Percentiles rank a stretch among this genome's conserved stretches.
Conservation (phyloP, 192 early-diverging fungal genomes). For the Powellomyces hirtus region DNA sequence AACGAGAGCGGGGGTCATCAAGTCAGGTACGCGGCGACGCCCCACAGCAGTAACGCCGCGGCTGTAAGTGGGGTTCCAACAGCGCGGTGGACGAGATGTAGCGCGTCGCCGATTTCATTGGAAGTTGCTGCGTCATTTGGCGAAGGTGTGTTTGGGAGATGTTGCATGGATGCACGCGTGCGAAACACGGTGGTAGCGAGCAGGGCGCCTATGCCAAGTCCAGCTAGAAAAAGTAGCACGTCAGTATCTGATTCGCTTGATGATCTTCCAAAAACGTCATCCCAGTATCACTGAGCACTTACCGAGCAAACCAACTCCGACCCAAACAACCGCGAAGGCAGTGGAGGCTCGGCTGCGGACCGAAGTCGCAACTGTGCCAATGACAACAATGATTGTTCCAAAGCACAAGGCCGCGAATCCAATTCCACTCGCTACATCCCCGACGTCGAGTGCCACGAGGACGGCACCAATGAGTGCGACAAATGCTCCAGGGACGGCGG, state of each 20-base stretch:
- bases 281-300: no score
- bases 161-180: neutral
- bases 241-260: no score
- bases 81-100: neutral
- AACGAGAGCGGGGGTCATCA: no score
- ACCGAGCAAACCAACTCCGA: neutral
- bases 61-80: neutral
- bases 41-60: no score
- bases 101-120: neutral
- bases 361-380: neutral
- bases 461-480: neutral
- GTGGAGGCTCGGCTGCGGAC: neutral
- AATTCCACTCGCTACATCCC: neutral
- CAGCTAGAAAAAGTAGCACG: neutral
- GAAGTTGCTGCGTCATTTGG: neutral
- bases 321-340: neutral
- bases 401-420: neutral
- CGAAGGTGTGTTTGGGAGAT: neutral
- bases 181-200: neutral
- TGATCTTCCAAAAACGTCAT: no score
- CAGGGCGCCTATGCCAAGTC: neutral
- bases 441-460: slow-evolving; percentile 3
- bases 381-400: neutral
- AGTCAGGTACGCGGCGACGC: no score
- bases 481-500: slow-evolving; percentile 1